A percentile compares a stretch with the other conserved stretches of the same genome.
Conservation (phyloP, 108 stramenopile genomes). For the Aureococcus anophagefferens region DNA sequence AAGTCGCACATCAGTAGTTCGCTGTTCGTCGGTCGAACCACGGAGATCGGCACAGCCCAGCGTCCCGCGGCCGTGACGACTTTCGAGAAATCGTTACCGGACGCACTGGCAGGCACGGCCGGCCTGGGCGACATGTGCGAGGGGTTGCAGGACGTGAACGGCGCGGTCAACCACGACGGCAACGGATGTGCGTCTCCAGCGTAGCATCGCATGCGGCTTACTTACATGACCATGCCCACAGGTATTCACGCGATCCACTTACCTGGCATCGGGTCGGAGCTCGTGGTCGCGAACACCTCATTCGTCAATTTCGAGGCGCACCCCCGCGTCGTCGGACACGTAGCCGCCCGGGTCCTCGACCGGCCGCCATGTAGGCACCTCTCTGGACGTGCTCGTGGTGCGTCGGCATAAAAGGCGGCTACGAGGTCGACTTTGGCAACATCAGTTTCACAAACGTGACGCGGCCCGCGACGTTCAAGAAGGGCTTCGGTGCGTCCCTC, state of each 20-base stretch:
- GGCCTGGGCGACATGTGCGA: neutral
- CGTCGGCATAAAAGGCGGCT: conserved; percentile 9
- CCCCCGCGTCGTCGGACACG: too few relatives aligned
- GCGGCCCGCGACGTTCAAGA: conserved; percentile 8
- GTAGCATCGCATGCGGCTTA: too few relatives aligned
- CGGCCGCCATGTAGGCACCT: too few relatives aligned
- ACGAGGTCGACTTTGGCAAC: conserved; percentile 7
- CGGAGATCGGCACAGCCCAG: neutral
- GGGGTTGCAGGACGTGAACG: neutral
- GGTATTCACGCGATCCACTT: conserved; percentile 14
- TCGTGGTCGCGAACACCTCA: neutral
- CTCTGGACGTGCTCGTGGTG: conserved; percentile 14
- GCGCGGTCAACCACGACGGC: neutral
- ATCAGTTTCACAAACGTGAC: conserved; percentile 3
- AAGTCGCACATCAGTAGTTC: neutral
- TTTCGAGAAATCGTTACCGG: too few relatives aligned
- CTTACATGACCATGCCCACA: too few relatives aligned
- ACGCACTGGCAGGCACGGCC: too few relatives aligned
- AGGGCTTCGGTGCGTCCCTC: too few relatives aligned
- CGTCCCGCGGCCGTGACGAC: too few relatives aligned
- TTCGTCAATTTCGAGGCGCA: conserved; percentile 14
- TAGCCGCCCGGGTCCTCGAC: too few relatives aligned
- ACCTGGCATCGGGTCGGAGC: conserved; percentile 6
- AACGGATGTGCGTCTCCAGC: too few relatives aligned
- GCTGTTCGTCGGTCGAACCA: conserved; percentile 6